Percentiles rank a stretch among this genome's conserved stretches.
These are phyloP conservation scores for Magnolia changhungtana DNA, from an alignment of 164 flowering plant species.

Conservation along the genomic window DNA sequence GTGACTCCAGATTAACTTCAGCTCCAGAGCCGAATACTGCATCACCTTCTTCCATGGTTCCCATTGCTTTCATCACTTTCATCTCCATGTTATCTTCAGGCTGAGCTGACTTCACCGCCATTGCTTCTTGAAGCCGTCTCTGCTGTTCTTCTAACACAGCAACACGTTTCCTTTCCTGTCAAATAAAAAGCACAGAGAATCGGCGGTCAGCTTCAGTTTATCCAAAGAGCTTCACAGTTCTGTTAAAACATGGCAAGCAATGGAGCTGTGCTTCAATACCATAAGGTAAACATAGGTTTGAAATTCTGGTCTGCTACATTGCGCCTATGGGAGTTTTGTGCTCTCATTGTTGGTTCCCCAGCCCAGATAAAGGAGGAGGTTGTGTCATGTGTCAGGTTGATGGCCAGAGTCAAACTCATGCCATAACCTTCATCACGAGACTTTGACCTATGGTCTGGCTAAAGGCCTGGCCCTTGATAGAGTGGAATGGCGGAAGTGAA, in stretches of 20 bases:
- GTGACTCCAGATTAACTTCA: conserved; percentile 91
- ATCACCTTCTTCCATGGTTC: conserved; percentile 97
- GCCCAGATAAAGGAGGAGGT: too few species aligned
- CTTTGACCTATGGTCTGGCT: too few species aligned
- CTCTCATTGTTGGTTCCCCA: too few species aligned
- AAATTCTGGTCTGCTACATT: background rate
- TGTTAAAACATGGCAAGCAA: background rate
- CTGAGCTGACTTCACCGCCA: conserved; percentile 62
- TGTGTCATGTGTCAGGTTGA: too few species aligned
- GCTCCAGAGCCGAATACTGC: conserved; percentile 87
- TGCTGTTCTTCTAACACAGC: conserved; percentile 73
- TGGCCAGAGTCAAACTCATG: too few species aligned
- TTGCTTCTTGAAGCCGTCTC: conserved; percentile 64
- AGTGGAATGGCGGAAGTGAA: too few species aligned
- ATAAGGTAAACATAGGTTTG: background rate
- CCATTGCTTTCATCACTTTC: conserved; percentile 88
- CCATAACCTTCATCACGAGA: too few species aligned
- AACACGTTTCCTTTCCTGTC: conserved; percentile 72
- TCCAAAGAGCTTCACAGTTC: background rate
- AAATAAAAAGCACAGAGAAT: background rate
- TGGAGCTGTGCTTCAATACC: background rate
- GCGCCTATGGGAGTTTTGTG: too few species aligned
- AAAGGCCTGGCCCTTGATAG: too few species aligned
- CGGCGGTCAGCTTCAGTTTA: background rate
- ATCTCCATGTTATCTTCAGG: conserved; percentile 70